These are phyloP conservation scores for Lodderomyces oxycetoniae DNA, from an alignment of 1,139 yeast species.

Conservation along the genomic window DNA sequence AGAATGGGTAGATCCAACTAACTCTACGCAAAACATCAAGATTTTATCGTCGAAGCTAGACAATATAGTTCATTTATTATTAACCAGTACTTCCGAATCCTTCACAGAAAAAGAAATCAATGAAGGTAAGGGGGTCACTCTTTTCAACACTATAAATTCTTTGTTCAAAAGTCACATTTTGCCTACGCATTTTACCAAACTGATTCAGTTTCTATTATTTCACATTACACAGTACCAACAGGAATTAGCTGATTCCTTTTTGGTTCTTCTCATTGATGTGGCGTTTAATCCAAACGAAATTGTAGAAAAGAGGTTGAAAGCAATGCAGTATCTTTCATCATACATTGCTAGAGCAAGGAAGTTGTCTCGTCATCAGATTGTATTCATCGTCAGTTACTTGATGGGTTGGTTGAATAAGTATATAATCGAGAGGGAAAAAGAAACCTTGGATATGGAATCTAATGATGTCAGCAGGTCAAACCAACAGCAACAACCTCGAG, in stretches of 20 bases:
- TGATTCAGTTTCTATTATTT: conserved; percentile 81
- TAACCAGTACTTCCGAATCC: conserved; percentile 45
- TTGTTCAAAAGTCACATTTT: conserved; percentile 76
- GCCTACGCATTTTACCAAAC: conserved; percentile 90
- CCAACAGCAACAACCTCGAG: conserved; percentile 11
- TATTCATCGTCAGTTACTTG: conserved; percentile 73
- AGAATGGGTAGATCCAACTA: conserved; percentile 31
- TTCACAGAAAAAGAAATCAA: conserved; percentile 50
- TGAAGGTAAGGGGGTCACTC: conserved; percentile 63
- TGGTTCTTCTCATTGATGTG: conserved; percentile 77
- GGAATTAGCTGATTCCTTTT: conserved; percentile 78
- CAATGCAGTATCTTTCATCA: conserved; percentile 88
- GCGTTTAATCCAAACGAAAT: conserved; percentile 68
- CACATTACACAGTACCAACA: conserved; percentile 77
- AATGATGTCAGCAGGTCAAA: conserved; percentile 5
- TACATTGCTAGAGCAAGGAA: conserved; percentile 84
- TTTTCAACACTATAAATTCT: conserved; percentile 71
- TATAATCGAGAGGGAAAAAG: conserved; percentile 76
- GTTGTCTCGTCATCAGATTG: conserved; percentile 64
- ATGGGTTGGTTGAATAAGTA: conserved; percentile 81
- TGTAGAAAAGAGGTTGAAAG: conserved; percentile 73
- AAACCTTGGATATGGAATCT: conserved; percentile 52
- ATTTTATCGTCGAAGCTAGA: conserved; percentile 67
- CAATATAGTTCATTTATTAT: conserved; percentile 52
- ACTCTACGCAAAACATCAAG: conserved; percentile 50